Percentiles rank a stretch among this genome's conserved stretches.
Conservation (phyloP, 352 stramenopile species). For the Pseudoperonospora humuli region DNA sequence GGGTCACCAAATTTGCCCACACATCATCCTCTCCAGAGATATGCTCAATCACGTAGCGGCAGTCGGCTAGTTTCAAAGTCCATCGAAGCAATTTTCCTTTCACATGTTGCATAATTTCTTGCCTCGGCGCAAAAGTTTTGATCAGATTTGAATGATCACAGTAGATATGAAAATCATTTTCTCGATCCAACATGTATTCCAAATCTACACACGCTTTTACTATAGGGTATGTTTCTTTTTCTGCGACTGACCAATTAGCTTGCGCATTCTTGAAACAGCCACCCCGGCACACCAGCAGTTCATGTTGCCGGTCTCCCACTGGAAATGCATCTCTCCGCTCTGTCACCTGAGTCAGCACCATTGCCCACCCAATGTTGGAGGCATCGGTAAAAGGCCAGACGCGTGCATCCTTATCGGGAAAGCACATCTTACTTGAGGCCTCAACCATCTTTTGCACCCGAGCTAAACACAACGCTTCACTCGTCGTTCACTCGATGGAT, state of each 20-base stretch:
- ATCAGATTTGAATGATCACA: constrained; percentile 6
- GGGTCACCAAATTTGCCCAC: not conserved
- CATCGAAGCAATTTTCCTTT: constrained; percentile 2
- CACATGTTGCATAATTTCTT: constrained; percentile 1
- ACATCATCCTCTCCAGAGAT: not conserved
- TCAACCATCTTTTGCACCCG: no score
- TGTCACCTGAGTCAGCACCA: not conserved
- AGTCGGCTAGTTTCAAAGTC: not conserved
- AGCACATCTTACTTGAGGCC: no score
- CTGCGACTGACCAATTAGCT: constrained; percentile 3
- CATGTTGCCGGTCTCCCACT: not conserved
- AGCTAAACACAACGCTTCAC: no score
- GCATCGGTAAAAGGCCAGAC: not conserved
- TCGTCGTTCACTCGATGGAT: no score
- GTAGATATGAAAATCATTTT: not conserved
- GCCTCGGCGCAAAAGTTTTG: not conserved
- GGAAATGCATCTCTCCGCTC: not conserved
- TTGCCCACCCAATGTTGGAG: not conserved
- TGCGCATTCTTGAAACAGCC: not conserved
- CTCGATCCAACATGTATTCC: constrained; percentile 1
- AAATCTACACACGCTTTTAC: not conserved
- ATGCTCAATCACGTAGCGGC: not conserved
- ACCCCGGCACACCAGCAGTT: constrained; percentile 3
- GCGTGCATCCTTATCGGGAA: no score
- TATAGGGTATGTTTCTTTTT: constrained; percentile 1